A percentile compares a stretch with the other conserved stretches of the same genome.
Evolutionary conservation across 345 rosid species (phyloP).

Genomic region (Punica granatum): DNA sequence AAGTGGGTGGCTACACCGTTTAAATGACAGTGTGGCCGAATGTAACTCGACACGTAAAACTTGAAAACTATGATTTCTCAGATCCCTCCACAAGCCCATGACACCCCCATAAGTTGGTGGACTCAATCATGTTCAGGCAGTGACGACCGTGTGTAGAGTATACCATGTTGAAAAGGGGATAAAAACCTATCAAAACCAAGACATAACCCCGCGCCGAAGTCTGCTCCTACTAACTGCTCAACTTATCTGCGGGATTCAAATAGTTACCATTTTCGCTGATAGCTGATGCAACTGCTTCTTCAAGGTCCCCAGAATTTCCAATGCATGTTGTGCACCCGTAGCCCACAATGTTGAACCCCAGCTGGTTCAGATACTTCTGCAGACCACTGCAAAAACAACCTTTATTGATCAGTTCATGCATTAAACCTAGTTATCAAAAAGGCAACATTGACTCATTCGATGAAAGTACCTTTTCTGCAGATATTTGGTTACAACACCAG

Average conservation of each 20-base stretch:
- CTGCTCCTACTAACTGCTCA: neutral
- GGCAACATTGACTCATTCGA: neutral
- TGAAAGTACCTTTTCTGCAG: constrained; percentile 46
- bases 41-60: too few relatives aligned
- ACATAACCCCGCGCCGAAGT: too few relatives aligned
- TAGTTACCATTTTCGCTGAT: constrained; percentile 66
- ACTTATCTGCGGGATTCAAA: neutral
- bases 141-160: too few relatives aligned
- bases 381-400: constrained; percentile 44
- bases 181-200: too few relatives aligned
- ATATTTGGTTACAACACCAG: constrained; percentile 93
- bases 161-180: too few relatives aligned
- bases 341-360: constrained; percentile 79
- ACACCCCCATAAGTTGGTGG: too few relatives aligned
- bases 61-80: too few relatives aligned
- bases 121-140: too few relatives aligned
- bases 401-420: neutral
- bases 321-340: constrained; percentile 97
- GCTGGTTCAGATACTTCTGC: constrained; percentile 70
- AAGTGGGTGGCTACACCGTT: too few relatives aligned
- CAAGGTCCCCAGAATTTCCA: constrained; percentile 87
- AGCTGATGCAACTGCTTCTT: constrained; percentile 73
- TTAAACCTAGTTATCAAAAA: neutral
- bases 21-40: too few relatives aligned
- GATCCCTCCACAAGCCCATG: too few relatives aligned